Conservation (phyloP, 176 grass and related monocot genomes). For the Phoenix dactylifera region DNA sequence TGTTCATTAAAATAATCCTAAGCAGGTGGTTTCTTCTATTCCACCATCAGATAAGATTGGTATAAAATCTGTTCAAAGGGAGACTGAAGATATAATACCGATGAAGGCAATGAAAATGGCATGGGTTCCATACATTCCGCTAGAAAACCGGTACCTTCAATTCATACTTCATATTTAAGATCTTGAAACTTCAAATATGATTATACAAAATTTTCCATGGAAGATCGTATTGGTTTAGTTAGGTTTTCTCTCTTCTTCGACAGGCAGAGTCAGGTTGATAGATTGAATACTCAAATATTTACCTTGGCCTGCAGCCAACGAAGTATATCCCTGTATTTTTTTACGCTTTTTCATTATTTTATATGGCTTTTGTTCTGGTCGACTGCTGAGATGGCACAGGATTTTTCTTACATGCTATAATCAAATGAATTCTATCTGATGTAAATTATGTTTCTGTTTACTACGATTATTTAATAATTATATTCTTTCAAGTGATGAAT, state of each 20-base stretch:
- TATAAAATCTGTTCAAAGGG: slow-evolving; percentile 91
- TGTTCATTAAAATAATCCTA: neutral
- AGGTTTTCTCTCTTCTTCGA: slow-evolving; percentile 17
- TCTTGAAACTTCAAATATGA: neutral
- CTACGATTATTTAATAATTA: too few species aligned
- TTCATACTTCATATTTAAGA: neutral
- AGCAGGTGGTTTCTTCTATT: slow-evolving; percentile 65
- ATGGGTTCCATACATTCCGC: slow-evolving; percentile 91
- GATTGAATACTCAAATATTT: slow-evolving; percentile 72
- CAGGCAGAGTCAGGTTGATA: slow-evolving; percentile 56
- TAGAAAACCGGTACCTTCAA: slow-evolving; percentile 51
- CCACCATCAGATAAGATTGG: slow-evolving; percentile 93
- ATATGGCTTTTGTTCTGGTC: neutral
- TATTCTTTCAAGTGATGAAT: too few species aligned
- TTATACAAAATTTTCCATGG: too few species aligned
- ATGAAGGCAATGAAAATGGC: slow-evolving; percentile 97
- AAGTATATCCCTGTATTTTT: slow-evolving; percentile 33
- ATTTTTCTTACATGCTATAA: too few species aligned
- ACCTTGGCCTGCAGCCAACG: slow-evolving; percentile 76
- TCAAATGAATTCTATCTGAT: too few species aligned
- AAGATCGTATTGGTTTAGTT: neutral
- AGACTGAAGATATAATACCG: slow-evolving; percentile 76
- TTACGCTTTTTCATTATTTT: slow-evolving; percentile 1
- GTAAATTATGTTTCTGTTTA: too few species aligned
- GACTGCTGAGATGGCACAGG: too few species aligned